Conservation (phyloP, 176 grass and related monocot species). For the Cenchrus purpureus region DNA sequence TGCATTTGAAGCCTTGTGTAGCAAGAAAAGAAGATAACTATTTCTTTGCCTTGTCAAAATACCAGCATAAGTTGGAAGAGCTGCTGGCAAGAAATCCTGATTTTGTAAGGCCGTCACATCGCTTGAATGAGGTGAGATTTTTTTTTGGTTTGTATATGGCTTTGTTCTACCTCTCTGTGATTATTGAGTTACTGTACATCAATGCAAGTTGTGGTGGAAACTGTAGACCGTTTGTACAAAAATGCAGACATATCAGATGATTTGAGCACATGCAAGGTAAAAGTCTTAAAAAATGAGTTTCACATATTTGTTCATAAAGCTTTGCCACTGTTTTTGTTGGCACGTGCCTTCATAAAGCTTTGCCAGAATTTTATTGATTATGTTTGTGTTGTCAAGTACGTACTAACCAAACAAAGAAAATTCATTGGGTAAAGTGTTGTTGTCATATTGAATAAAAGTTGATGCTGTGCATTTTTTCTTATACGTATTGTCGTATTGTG, state of each 20-base stretch:
- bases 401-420: background rate
- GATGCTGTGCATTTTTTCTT: conserved; percentile 22
- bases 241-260: background rate
- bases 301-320: conserved; percentile 6
- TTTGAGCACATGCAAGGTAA: background rate
- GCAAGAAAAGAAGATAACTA: conserved; percentile 94
- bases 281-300: background rate
- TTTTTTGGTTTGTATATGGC: conserved; percentile 5
- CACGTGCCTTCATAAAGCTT: no score
- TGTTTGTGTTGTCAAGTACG: conserved; percentile 20
- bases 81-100: conserved; percentile 77
- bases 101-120: conserved; percentile 93
- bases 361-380: background rate
- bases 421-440: conserved; percentile 18
- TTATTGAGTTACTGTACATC: conserved; percentile 26
- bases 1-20: conserved; percentile 89
- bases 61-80: conserved; percentile 89
- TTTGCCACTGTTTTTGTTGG: conserved; percentile 8
- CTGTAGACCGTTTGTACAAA: conserved; percentile 25
- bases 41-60: conserved; percentile 98
- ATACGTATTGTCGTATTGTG: background rate
- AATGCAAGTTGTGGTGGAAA: conserved; percentile 7
- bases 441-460: conserved; percentile 32
- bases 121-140: conserved; percentile 87
- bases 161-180: conserved; percentile 10